Evolutionary conservation across 805 yeast species (phyloP).

Genomic region (Priceomyces melissophilus): DNA sequence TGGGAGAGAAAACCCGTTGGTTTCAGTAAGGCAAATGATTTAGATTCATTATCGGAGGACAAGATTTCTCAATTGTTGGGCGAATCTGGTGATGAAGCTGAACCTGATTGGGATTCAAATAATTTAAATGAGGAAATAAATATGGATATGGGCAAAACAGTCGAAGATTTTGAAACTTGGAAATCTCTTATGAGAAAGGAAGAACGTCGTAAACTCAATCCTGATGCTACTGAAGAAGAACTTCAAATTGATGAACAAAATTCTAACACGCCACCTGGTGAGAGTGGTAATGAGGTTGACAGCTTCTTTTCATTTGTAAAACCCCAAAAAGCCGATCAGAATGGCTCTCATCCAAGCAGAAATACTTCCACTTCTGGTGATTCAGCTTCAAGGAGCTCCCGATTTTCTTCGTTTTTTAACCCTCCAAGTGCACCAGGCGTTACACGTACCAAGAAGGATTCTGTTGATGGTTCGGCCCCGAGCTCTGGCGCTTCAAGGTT

Average conservation of each 20-base stretch:
- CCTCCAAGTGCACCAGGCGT: conserved; percentile 7
- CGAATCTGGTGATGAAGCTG: conserved; percentile 30
- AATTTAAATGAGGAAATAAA: conserved; percentile 20
- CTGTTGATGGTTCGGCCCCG: not conserved
- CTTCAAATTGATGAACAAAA: conserved; percentile 2
- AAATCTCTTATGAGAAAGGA: conserved; percentile 50
- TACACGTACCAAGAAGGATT: no score
- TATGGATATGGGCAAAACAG: conserved; percentile 46
- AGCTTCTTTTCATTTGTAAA: conserved; percentile 41
- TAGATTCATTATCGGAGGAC: conserved; percentile 29
- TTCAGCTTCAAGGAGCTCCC: conserved; percentile 26
- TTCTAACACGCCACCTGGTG: conserved; percentile 11
- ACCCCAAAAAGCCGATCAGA: conserved; percentile 18
- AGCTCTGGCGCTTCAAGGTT: conserved; percentile 11
- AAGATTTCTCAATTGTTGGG: conserved; percentile 35
- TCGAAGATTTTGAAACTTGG: conserved; percentile 60
- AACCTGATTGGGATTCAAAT: conserved; percentile 40
- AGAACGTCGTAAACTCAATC: conserved; percentile 47
- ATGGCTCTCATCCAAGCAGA: conserved; percentile 8
- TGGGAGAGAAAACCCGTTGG: conserved; percentile 31
- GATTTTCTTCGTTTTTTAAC: conserved; percentile 36
- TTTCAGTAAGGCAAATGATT: conserved; percentile 17
- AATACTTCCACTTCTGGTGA: conserved; percentile 4
- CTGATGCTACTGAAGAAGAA: conserved; percentile 14
- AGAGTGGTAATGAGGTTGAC: conserved; percentile 39